phyloP scores from a whole-genome alignment of 169 alveolate species.

The Fabrea salina region DNA sequence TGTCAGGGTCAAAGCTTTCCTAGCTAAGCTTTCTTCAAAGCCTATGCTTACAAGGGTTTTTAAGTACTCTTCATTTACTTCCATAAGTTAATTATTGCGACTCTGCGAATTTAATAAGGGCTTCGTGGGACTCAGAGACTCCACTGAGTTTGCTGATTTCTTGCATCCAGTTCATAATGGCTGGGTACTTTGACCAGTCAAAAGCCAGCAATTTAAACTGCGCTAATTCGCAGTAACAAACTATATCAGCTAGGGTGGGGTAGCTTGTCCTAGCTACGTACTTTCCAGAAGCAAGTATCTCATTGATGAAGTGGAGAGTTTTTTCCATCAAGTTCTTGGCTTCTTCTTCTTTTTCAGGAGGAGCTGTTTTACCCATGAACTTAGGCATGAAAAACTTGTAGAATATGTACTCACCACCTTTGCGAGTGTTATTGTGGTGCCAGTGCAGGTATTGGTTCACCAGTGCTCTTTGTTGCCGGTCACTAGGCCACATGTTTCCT shows the following conservation, averaged over 20 bases:
- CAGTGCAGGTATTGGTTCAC: not conserved
- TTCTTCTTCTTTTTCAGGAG: not conserved
- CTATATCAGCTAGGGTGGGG: not conserved
- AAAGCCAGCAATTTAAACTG: not conserved
- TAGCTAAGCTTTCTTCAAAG: not conserved
- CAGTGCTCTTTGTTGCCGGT: not conserved
- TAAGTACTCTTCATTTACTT: not conserved
- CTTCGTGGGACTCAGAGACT: not conserved
- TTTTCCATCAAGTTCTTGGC: not conserved
- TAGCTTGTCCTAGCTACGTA: not conserved
- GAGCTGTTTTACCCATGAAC: not conserved
- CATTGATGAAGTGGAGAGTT: not conserved
- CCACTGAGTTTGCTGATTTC: not conserved
- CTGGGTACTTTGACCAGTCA: not conserved
- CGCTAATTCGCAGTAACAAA: not conserved
- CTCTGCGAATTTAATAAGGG: no score
- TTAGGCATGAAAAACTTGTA: not conserved
- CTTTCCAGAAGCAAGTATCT: not conserved
- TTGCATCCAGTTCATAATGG: not conserved
- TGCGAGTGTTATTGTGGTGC: not conserved
- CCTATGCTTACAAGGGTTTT: not conserved
- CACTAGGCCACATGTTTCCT: constrained; percentile 1
- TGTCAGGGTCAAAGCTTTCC: not conserved
- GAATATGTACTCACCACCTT: not conserved
- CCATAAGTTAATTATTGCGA: no score